phyloP scores from a whole-genome alignment of 2,329 filamentous ascomycete species.

The Penicillium sp. region DNA sequence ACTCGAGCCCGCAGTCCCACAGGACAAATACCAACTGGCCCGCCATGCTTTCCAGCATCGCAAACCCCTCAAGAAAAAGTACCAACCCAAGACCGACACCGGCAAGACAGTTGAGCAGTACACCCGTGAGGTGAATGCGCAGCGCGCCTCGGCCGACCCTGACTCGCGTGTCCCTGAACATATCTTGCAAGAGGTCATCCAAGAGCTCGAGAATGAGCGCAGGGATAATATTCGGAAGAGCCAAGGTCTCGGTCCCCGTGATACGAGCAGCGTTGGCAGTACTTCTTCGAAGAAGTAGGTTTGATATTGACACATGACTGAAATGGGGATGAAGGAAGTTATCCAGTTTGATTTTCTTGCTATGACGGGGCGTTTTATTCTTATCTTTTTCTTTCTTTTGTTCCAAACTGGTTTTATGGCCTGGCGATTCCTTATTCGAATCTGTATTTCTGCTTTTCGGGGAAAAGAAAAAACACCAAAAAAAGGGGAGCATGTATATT shows the following conservation, averaged over 20 bases:
- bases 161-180: not conserved
- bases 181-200: not conserved
- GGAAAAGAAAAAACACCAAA: not conserved
- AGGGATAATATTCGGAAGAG: not conserved
- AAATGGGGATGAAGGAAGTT: not conserved
- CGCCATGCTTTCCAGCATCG: conserved; percentile 4
- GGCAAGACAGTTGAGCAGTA: conserved; percentile 7
- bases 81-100: conserved; percentile 2
- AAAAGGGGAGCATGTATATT: not conserved
- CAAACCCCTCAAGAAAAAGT: conserved; percentile 4
- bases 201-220: conserved; percentile 1
- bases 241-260: not conserved
- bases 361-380: not conserved
- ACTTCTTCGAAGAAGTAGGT: not conserved
- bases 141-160: not conserved
- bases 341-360: not conserved
- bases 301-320: not conserved
- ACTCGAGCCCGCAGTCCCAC: conserved; percentile 1
- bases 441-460: not conserved
- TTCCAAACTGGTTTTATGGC: not conserved
- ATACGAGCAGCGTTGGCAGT: not conserved
- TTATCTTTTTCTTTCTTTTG: not conserved
- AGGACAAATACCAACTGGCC: not conserved
- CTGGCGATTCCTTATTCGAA: not conserved
- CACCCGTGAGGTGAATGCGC: conserved; percentile 1